Conservation (phyloP, 108 stramenopile genomes). For the Nitzschia sp. region DNA sequence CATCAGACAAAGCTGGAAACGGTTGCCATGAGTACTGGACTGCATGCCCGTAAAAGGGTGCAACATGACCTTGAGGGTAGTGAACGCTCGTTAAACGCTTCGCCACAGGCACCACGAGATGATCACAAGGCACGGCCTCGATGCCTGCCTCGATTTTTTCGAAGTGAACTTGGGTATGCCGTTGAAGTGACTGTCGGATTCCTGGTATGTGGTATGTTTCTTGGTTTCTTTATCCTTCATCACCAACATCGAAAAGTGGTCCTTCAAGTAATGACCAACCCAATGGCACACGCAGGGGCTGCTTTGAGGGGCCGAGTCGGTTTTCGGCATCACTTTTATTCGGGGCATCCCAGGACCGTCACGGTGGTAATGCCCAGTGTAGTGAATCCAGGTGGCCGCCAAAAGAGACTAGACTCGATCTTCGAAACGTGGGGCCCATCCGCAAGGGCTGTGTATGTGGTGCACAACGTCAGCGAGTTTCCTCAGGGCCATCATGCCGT, state of each 20-base stretch:
- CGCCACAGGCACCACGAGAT: conserved; percentile 1
- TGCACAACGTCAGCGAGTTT: conserved; percentile 66
- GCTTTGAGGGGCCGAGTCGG: conserved; percentile 35
- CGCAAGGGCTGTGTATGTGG: conserved; percentile 73
- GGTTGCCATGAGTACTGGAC: conserved; percentile 16
- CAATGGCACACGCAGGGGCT: conserved; percentile 35
- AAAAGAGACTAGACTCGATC: conserved; percentile 64
- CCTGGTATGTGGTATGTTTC: conserved; percentile 36
- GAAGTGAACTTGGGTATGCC: conserved; percentile 40
- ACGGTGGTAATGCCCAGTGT: conserved; percentile 81
- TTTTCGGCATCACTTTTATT: conserved; percentile 56
- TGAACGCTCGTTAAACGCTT: too few relatives aligned
- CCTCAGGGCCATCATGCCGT: conserved; percentile 44
- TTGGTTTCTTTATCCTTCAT: conserved; percentile 47
- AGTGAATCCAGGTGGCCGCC: conserved; percentile 71
- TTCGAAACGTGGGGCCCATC: conserved; percentile 81
- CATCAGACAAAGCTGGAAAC: background rate
- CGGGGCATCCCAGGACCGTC: conserved; percentile 59
- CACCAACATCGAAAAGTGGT: conserved; percentile 52
- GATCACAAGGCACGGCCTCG: conserved; percentile 2
- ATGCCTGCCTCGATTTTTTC: conserved; percentile 15
- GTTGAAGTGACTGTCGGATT: conserved; percentile 35
- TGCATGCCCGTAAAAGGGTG: conserved; percentile 27
- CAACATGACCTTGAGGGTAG: conserved; percentile 3
- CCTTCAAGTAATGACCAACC: conserved; percentile 46